Base-by-base conservation (phyloP, 257 asterid genomes). In the Cruciata laevipes region DNA sequence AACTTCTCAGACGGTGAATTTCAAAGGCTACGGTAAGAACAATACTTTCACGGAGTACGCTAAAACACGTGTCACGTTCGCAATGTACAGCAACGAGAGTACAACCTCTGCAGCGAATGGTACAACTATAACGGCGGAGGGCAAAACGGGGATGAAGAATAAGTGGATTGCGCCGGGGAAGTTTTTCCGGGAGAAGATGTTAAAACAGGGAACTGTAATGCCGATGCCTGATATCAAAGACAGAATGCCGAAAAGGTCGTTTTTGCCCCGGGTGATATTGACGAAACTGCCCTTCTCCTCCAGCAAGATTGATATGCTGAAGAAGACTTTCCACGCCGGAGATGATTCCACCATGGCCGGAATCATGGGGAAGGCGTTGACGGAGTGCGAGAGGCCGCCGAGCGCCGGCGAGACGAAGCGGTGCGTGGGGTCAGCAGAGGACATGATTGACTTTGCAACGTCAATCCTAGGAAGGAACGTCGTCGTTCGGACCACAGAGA, bases 171-270 rank as follows among this genome's bases (percentile, higher is more conserved):
- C 88, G 82, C 91, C 97, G 0, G 98, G 98, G 1, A 93, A 82
- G 69, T 93, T 93, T 72, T 93, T 90, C 70, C 57, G 95, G 31
- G 98, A 93, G 72, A 67, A 83, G 57, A 85, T 80, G 91, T 55
- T 93, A 80, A 85, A 79, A 70, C 69, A 73, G 49, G 97, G 97
- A 14, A 75, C 73, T 1, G 52, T 83, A 12, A 82, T 93, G 95
- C 91, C 94, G 0, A 89, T 93, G 98, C 98, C 98, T 0, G 96
- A 93, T 81, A 82, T 93, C 3, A 76, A 79, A 1, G 98, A 93
- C 37, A 93, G 80, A 79, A 89, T 93, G 98, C 98, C 98, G 0
- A 74, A 78, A 81, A 83, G 98, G 89, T 89, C 98, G 0, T 92
- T 92, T 71, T 71, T 92, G 53, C 98, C 97, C 81, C 88, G 97